These are phyloP conservation scores for Acer negundo DNA, from an alignment of 345 rosid species.

Conservation along the genomic window DNA sequence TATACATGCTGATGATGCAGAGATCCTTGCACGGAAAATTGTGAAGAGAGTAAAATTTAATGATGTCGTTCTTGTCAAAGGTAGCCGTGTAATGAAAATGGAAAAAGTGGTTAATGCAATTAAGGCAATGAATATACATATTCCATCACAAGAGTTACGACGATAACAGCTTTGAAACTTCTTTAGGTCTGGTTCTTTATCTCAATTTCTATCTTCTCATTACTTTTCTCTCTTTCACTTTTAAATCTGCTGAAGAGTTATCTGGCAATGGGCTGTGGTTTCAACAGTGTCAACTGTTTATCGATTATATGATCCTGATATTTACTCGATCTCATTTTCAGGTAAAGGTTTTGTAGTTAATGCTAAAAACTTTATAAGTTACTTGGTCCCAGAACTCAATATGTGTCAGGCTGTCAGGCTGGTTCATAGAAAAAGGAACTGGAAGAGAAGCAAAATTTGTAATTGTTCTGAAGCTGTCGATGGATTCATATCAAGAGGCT, in stretches of 20 bases:
- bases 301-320: background rate
- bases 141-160: background rate
- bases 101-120: constrained; percentile 27
- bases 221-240: background rate
- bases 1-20: constrained; percentile 21
- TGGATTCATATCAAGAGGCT: background rate
- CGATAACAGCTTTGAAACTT: background rate
- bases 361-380: too few relatives aligned
- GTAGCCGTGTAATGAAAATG: constrained; percentile 33
- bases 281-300: background rate
- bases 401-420: background rate
- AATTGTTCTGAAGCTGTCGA: background rate
- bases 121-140: constrained; percentile 5
- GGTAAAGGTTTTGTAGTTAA: background rate
- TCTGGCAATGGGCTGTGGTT: background rate
- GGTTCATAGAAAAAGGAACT: background rate
- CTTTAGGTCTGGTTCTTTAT: constrained; percentile 1
- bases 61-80: constrained; percentile 36
- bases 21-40: constrained; percentile 29
- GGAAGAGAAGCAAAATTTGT: background rate
- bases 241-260: background rate
- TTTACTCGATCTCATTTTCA: background rate
- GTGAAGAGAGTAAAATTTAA: constrained; percentile 19
- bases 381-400: background rate
- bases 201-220: background rate